Conservation (phyloP, 305 asterid species). For the Rubia balearica region DNA sequence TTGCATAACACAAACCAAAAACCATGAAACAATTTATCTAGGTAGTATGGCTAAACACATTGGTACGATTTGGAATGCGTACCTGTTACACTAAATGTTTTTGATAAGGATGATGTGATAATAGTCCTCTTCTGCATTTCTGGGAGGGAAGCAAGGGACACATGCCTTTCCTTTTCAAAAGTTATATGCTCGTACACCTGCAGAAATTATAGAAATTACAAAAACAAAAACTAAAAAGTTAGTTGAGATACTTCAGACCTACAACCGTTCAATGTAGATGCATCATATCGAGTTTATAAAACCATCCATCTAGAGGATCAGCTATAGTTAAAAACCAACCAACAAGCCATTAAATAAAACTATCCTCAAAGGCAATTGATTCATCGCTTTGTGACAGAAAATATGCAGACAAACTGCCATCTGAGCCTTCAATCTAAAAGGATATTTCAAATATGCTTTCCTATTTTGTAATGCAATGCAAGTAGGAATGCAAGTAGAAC, state of each 20-base stretch:
- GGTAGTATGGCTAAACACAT: background rate
- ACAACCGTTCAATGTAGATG: background rate
- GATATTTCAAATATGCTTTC: background rate
- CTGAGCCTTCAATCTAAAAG: no score
- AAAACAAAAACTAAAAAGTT: no score
- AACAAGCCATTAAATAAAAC: background rate
- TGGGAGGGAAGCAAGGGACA: conserved; percentile 73
- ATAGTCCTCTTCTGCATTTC: conserved; percentile 73
- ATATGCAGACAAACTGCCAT: background rate
- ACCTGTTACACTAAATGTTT: conserved; percentile 85
- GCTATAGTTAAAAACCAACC: background rate
- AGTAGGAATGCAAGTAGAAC: background rate
- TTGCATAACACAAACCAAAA: background rate
- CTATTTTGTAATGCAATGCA: background rate
- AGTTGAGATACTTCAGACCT: no score
- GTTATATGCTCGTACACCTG: conserved; percentile 90
- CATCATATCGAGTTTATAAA: background rate
- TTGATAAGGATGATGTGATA: conserved; percentile 79
- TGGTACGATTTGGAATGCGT: conserved; percentile 4
- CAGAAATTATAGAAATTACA: conserved; percentile 9
- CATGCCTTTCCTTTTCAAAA: conserved; percentile 45
- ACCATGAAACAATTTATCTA: background rate
- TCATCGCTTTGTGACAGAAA: background rate
- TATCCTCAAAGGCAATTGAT: background rate
- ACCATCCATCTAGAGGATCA: background rate